Base-by-base conservation (phyloP, 345 rosid species). In the Eucalyptus pauciflora region DNA sequence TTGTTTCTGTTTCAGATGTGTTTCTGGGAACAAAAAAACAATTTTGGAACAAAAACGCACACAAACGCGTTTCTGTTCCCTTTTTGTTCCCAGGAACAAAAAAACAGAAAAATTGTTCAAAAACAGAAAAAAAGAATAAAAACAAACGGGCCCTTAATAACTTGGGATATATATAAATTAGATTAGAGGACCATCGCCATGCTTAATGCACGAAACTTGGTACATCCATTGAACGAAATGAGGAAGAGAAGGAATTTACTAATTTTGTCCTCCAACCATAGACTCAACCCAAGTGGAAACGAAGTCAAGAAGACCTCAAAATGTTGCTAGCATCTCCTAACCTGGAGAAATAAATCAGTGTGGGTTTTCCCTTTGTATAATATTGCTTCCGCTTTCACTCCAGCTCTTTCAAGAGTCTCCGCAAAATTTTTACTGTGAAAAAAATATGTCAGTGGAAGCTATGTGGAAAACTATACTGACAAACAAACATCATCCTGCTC, bases 271-370 rank as follows among this genome's bases (percentile, higher is more conserved):
- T 37, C 25, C 83, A 18, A 37, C 45, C 83, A 71, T 37, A 71
- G 83, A 71, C 83, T 10, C 80, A 37, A 76, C 46, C 25, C 83
- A 76, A 76, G 83, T 37, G 27, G 83, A 76, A 76, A 76, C 43
- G 48, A 76, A 37, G 48, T 76, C 43, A 76, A 37, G 83, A 37
- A 71, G 46, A 71, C 83, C 46, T 71, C 48, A 71, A 71, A 11
- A 71, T 33, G 45, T 33, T 41, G 46, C 10, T 20, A 76, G 58
- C 46, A 18, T 51, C 69, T 49, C n/a, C 87, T 91, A 91, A 96
- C 99, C 98, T 98, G 99, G 90, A 97, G 96, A 94, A 98, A 98
- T 92, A 97, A 89, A 92, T 98, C 99, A 18, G 99, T 97, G 93
- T 97, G 99, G 85, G 98, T 97, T 90, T 96, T 98, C 58, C 97